Base-by-base conservation (phyloP, 768 basidiomycete species). In the Jaapia argillacea region DNA sequence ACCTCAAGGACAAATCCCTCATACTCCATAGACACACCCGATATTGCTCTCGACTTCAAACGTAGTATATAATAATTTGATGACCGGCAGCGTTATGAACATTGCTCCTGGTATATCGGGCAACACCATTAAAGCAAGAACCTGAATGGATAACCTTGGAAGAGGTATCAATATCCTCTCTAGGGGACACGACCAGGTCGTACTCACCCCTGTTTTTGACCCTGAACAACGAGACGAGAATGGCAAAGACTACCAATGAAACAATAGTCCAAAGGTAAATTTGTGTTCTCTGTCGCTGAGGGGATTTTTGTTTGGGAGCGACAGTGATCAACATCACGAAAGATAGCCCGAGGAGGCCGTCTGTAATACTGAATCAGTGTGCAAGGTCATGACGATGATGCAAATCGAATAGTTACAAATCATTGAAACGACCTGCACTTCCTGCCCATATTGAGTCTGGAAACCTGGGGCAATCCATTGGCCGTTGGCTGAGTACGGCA, bases 171-270 rank as follows among this genome's bases (percentile, higher is more conserved):
- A 44, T 20, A 38, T n/a, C 28, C 18, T 18, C 43, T 24, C 26
- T 31, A 36, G 26, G 28, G 20, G 36, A 21, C 14, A 4, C 39
- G 7, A 39, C 25, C 14, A 24, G 33, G 21, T 20, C 39, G 38
- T 46, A n/a, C n/a, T n/a, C n/a, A 87, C 90, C 85, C 65, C 79
- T 72, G 61, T 96, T 94, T 69, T 98, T 98, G 48, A 92, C 66
- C 54, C 78, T 77, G 72, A 98, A 98, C 36, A 97, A 56, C 23
- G 85, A 85, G 26, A 96, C 62, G 28, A 98, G 69, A 48, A 92
- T 70, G 27, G 88, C 90, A 64, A 92, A 96, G 40, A 94, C 68
- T 54, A 94, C 66, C 59, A 93, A 68, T 45, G 86, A 72, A 39
- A 94, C 79, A 0, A 66, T 74, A 2, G 82, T 76, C 91, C 92